Evolutionary conservation across 2,329 filamentous ascomycete genomes (phyloP), one percentile per base, ranked within the genome.

Genomic region (Eutypella sp.): DNA sequence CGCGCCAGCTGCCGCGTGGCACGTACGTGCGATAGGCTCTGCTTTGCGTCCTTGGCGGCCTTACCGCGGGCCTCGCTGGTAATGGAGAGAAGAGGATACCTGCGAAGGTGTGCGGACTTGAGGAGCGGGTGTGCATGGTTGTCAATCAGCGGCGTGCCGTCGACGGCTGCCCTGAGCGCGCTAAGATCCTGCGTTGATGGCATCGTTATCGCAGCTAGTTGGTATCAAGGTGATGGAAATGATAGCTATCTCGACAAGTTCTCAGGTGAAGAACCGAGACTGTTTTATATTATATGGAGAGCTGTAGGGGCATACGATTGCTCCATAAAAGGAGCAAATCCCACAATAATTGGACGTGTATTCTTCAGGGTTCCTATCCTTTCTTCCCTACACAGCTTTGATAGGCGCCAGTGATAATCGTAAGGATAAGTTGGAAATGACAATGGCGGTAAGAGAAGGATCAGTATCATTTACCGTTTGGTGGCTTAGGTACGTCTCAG

Each of bases 81-180:
- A 51, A 90, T 83, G 38, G 81, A 76, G 40, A 79, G 60, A 5
- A 82, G 65, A 0, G 73, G 65, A 44, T 79, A 68, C 19, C 71
- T 71, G 47, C 66, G 63, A 23, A 76, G 62, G 10, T 72, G 64
- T 18, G 71, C 66, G 6, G 70, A 68, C 31, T 76, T 76, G 9
- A 89, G 74, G 1, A 89, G 71, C 23, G 85, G 84, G 53, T 88
- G 85, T 3, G 82, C 83, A 59, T 89, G 85, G 55, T 87, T 81
- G 66, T 89, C 85, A 62, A 89, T 82, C 55, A 88, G 79, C 3
- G 85, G 84, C 19, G 75, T 80, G 18, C 59, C 68, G 23, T 69
- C 63, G 46, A 83, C 78, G 43, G 69, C 71, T 16, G 52, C 55
- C 22, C 54, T 43, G 10, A 59, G 49, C 38, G 44, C 24, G 40